Percentiles rank a stretch among this genome's conserved stretches.
Conservation (phyloP, 169 alveolate genomes). For the Amoebophrya sp. region DNA sequence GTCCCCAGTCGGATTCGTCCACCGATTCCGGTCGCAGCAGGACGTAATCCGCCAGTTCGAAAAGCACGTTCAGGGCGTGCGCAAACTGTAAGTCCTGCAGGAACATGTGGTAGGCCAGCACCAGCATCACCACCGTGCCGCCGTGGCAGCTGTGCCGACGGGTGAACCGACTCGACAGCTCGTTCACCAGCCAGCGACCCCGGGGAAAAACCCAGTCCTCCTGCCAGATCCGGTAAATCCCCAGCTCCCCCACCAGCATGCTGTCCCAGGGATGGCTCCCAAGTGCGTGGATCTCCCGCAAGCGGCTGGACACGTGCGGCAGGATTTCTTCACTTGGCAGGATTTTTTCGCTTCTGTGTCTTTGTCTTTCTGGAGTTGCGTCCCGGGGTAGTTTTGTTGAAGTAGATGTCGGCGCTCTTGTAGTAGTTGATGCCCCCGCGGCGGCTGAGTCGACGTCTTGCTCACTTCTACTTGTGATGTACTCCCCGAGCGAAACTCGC, state of each 20-base stretch:
- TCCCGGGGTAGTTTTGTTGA: too few species aligned
- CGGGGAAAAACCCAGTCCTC: neutral
- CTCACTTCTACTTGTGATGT: too few species aligned
- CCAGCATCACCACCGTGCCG: neutral
- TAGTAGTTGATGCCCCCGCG: too few species aligned
- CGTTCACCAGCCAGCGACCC: neutral
- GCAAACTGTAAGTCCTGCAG: neutral
- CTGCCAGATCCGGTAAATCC: neutral
- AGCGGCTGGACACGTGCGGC: neutral
- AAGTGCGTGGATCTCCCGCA: neutral
- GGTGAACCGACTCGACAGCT: neutral
- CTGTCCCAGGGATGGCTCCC: neutral
- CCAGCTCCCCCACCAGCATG: neutral
- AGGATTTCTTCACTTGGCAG: neutral
- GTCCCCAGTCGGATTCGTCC: neutral
- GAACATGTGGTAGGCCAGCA: neutral
- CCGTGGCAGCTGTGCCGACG: neutral
- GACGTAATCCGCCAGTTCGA: neutral
- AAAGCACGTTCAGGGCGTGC: neutral
- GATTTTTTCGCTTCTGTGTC: too few species aligned
- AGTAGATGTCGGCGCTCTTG: too few species aligned
- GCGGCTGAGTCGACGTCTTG: too few species aligned
- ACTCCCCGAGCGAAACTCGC: too few species aligned
- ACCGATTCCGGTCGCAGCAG: neutral
- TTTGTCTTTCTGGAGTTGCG: too few species aligned